Conservation (phyloP, 2,329 filamentous ascomycete species). For the Aspergillus pseudotamarii region DNA sequence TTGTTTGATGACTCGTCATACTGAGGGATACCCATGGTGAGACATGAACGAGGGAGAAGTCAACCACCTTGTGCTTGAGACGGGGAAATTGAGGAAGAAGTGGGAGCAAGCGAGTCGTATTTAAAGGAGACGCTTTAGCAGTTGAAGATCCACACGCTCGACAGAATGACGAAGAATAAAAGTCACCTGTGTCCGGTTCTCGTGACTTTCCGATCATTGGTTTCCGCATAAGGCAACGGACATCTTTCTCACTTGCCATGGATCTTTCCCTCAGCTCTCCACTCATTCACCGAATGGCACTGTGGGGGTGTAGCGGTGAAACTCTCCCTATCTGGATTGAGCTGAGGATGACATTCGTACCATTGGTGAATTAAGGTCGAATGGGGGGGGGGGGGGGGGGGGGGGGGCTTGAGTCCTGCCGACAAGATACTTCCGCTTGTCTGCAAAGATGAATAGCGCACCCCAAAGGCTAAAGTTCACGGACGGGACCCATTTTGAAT, state of each 20-base stretch:
- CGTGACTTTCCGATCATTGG: neutral
- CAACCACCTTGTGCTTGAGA: neutral
- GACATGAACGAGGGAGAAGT: neutral
- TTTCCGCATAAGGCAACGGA: neutral
- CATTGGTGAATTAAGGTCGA: neutral
- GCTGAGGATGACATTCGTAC: neutral
- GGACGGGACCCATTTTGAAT: neutral
- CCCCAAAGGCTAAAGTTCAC: neutral
- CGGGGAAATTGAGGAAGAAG: neutral
- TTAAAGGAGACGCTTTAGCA: conserved; percentile 2
- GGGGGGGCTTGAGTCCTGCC: neutral
- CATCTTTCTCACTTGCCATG: neutral
- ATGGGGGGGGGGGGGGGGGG: too few relatives aligned
- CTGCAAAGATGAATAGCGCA: neutral
- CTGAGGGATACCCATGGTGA: conserved; percentile 23
- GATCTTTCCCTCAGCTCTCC: neutral
- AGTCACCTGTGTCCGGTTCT: neutral
- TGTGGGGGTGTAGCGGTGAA: neutral
- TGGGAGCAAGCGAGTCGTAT: conserved; percentile 4
- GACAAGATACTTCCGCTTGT: too few relatives aligned
- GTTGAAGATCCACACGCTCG: neutral
- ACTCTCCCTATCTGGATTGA: neutral
- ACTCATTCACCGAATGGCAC: neutral
- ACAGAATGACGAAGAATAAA: neutral
- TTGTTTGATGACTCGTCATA: conserved; percentile 10